A percentile compares a stretch with the other conserved stretches of the same genome.
These are phyloP conservation scores for Colletotrichum paranaense DNA, from an alignment of 2,329 filamentous ascomycete genomes.

Conservation along the genomic window DNA sequence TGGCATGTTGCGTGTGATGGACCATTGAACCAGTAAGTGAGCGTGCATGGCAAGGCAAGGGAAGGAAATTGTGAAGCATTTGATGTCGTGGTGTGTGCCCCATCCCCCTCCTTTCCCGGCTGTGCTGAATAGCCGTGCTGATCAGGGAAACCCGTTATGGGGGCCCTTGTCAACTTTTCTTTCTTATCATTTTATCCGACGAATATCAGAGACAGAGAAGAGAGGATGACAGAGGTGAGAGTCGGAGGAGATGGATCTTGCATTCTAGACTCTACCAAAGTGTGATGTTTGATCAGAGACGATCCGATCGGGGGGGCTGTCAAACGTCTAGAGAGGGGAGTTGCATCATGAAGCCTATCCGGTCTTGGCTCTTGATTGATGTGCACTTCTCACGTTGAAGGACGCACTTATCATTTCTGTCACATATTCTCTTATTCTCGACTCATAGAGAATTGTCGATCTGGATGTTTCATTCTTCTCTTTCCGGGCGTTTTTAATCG, in stretches of 20 bases:
- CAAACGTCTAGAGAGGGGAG: neutral
- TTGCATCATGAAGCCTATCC: neutral
- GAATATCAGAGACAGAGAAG: neutral
- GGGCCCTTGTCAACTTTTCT: neutral
- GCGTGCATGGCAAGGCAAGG: neutral
- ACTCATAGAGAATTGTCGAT: neutral
- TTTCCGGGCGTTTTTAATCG: neutral
- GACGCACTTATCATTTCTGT: neutral
- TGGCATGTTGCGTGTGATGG: slow-evolving; percentile 2
- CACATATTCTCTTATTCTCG: too few relatives aligned
- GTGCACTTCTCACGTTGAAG: too few relatives aligned
- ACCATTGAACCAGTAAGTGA: neutral
- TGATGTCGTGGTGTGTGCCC: slow-evolving; percentile 4
- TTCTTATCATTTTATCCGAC: neutral
- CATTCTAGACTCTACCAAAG: slow-evolving; percentile 17
- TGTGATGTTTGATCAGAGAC: too few relatives aligned
- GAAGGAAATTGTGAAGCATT: slow-evolving; percentile 13
- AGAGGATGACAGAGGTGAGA: neutral
- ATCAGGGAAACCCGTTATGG: slow-evolving; percentile 5
- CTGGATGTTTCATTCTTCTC: neutral
- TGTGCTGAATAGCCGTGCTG: slow-evolving; percentile 27
- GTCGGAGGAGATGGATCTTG: neutral
- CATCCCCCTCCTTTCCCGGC: slow-evolving; percentile 6
- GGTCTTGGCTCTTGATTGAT: neutral
- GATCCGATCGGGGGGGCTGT: neutral